These are phyloP conservation scores for Erysimum pusillum DNA, from an alignment of 441 rosid genomes.

Conservation along the genomic window DNA sequence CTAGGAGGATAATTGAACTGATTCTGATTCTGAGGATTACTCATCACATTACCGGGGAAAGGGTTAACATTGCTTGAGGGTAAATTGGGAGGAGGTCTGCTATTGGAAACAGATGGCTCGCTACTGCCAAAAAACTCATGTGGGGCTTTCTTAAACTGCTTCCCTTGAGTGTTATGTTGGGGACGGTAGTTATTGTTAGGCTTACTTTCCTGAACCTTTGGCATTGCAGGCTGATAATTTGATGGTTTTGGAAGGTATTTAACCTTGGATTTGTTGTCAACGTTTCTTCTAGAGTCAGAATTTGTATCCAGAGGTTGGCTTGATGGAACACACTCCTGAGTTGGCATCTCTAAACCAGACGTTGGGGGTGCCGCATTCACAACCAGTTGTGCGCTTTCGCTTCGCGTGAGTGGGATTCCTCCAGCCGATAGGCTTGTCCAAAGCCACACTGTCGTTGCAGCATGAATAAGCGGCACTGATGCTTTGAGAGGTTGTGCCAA, in stretches of 20 bases:
- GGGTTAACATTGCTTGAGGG: conserved; percentile 47
- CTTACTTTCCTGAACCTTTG: conserved; percentile 60
- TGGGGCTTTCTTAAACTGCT: conserved; percentile 73
- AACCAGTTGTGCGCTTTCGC: conserved; percentile 57
- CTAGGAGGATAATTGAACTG: conserved; percentile 48
- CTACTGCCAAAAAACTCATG: conserved; percentile 69
- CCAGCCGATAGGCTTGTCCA: conserved; percentile 85
- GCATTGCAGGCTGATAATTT: conserved; percentile 54
- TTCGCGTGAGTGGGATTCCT: conserved; percentile 67
- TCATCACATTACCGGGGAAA: conserved; percentile 43
- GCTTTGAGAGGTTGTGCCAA: conserved; percentile 88
- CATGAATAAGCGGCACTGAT: conserved; percentile 79
- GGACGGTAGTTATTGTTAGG: conserved; percentile 49
- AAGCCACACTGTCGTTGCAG: conserved; percentile 91
- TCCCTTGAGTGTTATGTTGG: conserved; percentile 55
- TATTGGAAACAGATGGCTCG: conserved; percentile 55
- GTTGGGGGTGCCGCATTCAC: conserved; percentile 12
- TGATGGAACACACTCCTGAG: conserved; percentile 47
- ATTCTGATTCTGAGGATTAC: conserved; percentile 51
- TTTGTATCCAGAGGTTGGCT: conserved; percentile 50
- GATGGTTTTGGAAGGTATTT: conserved; percentile 47
- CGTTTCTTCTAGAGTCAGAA: conserved; percentile 49
- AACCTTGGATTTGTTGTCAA: conserved; percentile 53
- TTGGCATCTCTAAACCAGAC: conserved; percentile 40
- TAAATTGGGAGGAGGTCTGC: conserved; percentile 52